Evolutionary conservation across 495 filamentous ascomycete genomes (phyloP).

Genomic region (Tuber microsphaerosporum): DNA sequence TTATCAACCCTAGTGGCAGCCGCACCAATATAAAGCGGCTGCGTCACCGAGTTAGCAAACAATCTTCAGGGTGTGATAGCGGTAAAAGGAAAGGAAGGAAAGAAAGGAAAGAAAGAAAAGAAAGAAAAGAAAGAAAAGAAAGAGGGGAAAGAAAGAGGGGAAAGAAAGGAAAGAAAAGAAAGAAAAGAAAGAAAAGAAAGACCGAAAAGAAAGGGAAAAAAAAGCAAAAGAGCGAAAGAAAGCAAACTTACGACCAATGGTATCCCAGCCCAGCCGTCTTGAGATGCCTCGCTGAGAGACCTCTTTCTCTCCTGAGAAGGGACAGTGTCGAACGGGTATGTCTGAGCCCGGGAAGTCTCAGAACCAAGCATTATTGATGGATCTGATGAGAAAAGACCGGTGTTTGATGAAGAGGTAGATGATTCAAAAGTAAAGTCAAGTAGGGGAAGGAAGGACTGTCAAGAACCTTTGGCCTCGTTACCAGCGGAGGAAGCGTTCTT

Average conservation of each 20-base stretch:
- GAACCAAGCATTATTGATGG: background rate
- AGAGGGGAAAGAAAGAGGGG: too few relatives aligned
- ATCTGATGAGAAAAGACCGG: background rate
- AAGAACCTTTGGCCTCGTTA: background rate
- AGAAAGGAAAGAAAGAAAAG: background rate
- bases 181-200: background rate
- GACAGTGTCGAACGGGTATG: background rate
- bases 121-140: background rate
- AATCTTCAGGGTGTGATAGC: background rate
- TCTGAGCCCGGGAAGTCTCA: background rate
- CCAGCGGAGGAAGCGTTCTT: background rate
- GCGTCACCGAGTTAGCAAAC: slow-evolving; percentile 7
- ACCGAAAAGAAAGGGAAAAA: background rate
- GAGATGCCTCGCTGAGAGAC: slow-evolving; percentile 15
- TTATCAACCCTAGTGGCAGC: slow-evolving; percentile 51
- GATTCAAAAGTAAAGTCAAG: background rate
- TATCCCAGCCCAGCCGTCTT: slow-evolving; percentile 36
- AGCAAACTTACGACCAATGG: slow-evolving; percentile 20
- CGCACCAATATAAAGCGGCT: slow-evolving; percentile 62
- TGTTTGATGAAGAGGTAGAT: background rate
- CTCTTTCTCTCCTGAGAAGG: slow-evolving; percentile 19
- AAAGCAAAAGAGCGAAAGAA: background rate
- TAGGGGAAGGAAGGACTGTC: background rate
- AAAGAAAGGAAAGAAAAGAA: background rate
- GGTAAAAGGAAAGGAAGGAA: too few relatives aligned